phyloP scores from a whole-genome alignment of 2,329 filamentous ascomycete species.

The Colletotrichum phormii region DNA sequence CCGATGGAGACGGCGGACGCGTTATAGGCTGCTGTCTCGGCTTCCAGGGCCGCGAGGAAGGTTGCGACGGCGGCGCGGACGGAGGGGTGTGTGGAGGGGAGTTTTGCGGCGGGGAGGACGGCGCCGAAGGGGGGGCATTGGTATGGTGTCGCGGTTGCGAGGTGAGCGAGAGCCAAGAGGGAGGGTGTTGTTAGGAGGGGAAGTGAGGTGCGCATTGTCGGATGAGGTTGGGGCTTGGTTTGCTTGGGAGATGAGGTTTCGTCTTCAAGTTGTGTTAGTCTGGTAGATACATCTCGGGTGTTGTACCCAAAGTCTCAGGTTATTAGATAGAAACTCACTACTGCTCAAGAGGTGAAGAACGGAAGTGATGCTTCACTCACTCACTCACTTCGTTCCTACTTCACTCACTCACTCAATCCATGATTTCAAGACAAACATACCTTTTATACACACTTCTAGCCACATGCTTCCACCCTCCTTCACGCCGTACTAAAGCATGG shows the following conservation, averaged over 20 bases:
- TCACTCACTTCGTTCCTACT: background rate
- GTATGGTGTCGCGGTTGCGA: constrained; percentile 5
- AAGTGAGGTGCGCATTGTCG: background rate
- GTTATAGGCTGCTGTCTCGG: constrained; percentile 31
- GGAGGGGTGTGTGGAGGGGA: constrained; percentile 29
- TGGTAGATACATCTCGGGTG: background rate
- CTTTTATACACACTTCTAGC: background rate
- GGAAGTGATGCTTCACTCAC: background rate
- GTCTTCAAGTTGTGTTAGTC: background rate
- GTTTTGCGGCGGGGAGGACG: constrained; percentile 23
- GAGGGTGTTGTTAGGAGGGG: background rate
- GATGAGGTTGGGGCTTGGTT: too few species aligned
- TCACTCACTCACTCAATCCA: too few species aligned
- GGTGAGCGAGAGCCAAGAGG: background rate
- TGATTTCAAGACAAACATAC: too few species aligned
- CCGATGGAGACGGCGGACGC: constrained; percentile 43
- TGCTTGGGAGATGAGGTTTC: background rate
- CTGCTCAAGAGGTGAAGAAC: background rate
- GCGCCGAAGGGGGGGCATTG: constrained; percentile 35
- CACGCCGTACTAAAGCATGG: background rate
- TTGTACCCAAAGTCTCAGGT: background rate
- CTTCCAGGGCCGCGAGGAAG: constrained; percentile 24
- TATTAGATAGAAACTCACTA: background rate
- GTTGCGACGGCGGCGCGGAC: constrained; percentile 21
- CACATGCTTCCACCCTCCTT: background rate